These are phyloP conservation scores for Neobulgaria alba DNA, from an alignment of 2,329 filamentous ascomycete species.

Conservation along the genomic window DNA sequence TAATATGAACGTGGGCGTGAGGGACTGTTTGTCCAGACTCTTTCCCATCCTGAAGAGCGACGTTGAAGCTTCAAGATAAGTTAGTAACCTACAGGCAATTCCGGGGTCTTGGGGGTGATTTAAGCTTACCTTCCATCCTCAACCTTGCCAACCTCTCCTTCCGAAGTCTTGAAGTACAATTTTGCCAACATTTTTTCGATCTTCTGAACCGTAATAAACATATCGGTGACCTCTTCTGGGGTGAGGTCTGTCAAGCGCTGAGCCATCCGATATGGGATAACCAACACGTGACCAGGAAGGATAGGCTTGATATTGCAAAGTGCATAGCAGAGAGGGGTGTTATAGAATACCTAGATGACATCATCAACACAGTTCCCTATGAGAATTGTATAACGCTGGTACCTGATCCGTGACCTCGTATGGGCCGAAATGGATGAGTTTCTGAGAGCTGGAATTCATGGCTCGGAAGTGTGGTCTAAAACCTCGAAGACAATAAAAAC, in stretches of 20 bases:
- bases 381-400: constrained; percentile 7
- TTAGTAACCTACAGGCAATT: too few species aligned
- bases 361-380: neutral
- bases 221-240: constrained; percentile 45
- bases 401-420: constrained; percentile 72
- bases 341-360: constrained; percentile 67
- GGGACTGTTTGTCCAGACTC: constrained; percentile 90
- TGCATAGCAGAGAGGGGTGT: constrained; percentile 71
- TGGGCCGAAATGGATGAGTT: constrained; percentile 59
- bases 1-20: constrained; percentile 89
- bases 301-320: constrained; percentile 95
- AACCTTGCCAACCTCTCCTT: constrained; percentile 34
- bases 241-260: constrained; percentile 47
- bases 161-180: constrained; percentile 44
- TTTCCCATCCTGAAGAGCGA: constrained; percentile 87
- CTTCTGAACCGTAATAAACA: constrained; percentile 79
- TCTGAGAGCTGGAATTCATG: constrained; percentile 22
- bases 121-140: constrained; percentile 40
- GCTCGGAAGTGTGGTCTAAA: constrained; percentile 8
- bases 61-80: constrained; percentile 78
- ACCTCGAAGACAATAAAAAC: neutral
- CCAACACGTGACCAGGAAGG: constrained; percentile 83
- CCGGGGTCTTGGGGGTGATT: too few species aligned
- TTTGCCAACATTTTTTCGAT: constrained; percentile 67
- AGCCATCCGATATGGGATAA: constrained; percentile 66